Percentiles rank a stretch among this genome's conserved stretches.
Evolutionary conservation across 306 rosid genomes (phyloP).

Genomic region (Malus fusca): DNA sequence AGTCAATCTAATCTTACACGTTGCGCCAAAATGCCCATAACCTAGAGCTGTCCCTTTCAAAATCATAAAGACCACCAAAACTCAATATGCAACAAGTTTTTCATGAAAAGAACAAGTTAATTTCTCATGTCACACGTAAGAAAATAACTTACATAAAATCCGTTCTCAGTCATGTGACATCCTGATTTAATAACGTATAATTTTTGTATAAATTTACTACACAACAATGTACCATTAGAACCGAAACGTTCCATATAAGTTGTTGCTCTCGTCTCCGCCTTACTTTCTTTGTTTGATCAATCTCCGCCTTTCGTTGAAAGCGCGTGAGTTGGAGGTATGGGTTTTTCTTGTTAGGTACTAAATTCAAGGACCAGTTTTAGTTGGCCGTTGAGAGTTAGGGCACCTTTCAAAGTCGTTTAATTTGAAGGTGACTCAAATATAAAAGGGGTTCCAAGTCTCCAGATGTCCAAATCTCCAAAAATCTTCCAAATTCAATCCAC

Average conservation of each 20-base stretch:
- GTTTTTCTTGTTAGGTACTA: not conserved
- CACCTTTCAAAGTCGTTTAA: not conserved
- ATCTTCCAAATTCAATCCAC: not conserved
- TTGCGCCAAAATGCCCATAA: no score
- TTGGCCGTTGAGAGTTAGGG: not conserved
- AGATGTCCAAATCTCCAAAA: no score
- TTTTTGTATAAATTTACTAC: no score
- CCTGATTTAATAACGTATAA: no score
- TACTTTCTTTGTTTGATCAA: not conserved
- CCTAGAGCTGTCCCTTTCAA: no score
- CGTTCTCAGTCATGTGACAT: no score
- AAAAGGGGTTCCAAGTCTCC: no score
- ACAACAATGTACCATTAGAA: no score
- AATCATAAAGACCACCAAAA: no score
- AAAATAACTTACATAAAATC: not conserved
- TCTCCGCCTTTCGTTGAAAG: not conserved
- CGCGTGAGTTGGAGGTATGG: not conserved
- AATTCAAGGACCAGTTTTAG: not conserved
- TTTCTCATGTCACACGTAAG: not conserved
- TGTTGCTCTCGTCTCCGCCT: not conserved
- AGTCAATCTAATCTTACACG: no score
- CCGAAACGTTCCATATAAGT: not conserved
- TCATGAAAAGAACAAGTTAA: not conserved
- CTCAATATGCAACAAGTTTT: no score
- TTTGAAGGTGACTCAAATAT: not conserved